Evolutionary conservation across 495 filamentous ascomycete species (phyloP).

Genomic region (Penicillium pancosmium): DNA sequence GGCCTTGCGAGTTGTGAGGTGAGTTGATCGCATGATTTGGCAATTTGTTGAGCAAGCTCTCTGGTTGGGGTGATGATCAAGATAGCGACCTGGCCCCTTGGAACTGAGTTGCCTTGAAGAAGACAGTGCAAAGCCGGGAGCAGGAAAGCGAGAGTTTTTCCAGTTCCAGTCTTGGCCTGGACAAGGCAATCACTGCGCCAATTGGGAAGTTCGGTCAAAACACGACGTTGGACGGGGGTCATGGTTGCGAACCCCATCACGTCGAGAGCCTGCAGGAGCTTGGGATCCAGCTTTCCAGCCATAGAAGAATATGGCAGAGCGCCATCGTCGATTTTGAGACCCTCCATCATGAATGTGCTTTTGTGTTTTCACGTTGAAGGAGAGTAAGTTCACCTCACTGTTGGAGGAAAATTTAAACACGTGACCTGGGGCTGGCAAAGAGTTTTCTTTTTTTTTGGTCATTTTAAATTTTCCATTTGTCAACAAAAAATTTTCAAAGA

Average conservation of each 20-base stretch:
- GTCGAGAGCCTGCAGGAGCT: slow-evolving; percentile 48
- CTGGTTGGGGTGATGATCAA: slow-evolving; percentile 67
- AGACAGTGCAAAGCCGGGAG: slow-evolving; percentile 73
- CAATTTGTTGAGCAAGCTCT: slow-evolving; percentile 69
- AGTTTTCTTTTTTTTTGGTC: neutral
- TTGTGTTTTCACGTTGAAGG: slow-evolving; percentile 42
- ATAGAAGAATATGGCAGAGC: slow-evolving; percentile 46
- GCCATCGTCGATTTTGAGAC: slow-evolving; percentile 24
- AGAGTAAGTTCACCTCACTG: neutral
- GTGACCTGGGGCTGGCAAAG: neutral
- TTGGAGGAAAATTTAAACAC: slow-evolving; percentile 2
- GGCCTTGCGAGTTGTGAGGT: slow-evolving; percentile 43
- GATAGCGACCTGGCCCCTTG: slow-evolving; percentile 57
- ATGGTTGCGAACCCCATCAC: slow-evolving; percentile 51
- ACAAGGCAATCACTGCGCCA: slow-evolving; percentile 60
- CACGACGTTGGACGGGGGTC: slow-evolving; percentile 60
- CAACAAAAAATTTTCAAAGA: neutral
- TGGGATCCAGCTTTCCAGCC: slow-evolving; percentile 50
- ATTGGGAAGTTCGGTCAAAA: slow-evolving; percentile 52
- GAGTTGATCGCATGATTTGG: slow-evolving; percentile 56
- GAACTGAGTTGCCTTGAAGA: slow-evolving; percentile 35
- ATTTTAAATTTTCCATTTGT: neutral
- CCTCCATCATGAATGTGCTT: slow-evolving; percentile 24
- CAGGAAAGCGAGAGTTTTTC: slow-evolving; percentile 81
- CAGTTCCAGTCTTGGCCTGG: slow-evolving; percentile 85